Evolutionary conservation across 2,329 filamentous ascomycete genomes (phyloP).

Genomic region (Paradendryphiella salina): DNA sequence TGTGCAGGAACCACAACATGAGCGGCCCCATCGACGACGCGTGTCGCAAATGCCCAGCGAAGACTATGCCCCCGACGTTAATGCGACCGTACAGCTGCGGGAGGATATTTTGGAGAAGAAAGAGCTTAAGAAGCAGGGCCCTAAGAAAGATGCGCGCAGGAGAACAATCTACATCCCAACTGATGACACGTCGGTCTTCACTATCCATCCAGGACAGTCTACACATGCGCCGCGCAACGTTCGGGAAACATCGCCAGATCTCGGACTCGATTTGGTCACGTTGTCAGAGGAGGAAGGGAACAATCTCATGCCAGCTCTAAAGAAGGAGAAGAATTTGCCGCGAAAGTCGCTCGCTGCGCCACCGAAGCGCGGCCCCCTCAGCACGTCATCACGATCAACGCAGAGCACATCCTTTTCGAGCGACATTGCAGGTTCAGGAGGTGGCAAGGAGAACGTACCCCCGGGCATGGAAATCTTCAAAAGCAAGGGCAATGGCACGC

Average conservation of each 20-base stretch:
- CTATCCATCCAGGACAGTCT: slow-evolving; percentile 55
- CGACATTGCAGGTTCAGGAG: slow-evolving; percentile 58
- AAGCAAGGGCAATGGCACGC: slow-evolving; percentile 30
- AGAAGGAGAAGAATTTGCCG: slow-evolving; percentile 40
- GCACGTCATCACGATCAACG: slow-evolving; percentile 44
- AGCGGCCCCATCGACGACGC: slow-evolving; percentile 41
- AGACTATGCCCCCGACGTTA: slow-evolving; percentile 25
- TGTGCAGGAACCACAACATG: slow-evolving; percentile 26
- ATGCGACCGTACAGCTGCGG: slow-evolving; percentile 38
- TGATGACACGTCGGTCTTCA: slow-evolving; percentile 57
- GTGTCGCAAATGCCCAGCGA: slow-evolving; percentile 42
- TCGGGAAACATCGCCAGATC: slow-evolving; percentile 42
- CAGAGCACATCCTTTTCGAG: slow-evolving; percentile 49
- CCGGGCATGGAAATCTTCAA: slow-evolving; percentile 50
- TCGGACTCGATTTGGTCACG: slow-evolving; percentile 46
- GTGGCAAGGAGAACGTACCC: slow-evolving; percentile 66
- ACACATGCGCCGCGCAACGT: slow-evolving; percentile 31
- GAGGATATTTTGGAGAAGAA: slow-evolving; percentile 37
- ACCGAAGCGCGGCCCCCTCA: slow-evolving; percentile 57
- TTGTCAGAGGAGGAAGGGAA: slow-evolving; percentile 46
- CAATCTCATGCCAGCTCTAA: slow-evolving; percentile 34
- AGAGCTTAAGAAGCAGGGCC: slow-evolving; percentile 37
- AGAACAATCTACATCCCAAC: slow-evolving; percentile 57
- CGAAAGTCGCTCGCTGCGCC: slow-evolving; percentile 52
- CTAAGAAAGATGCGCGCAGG: slow-evolving; percentile 50